These are phyloP conservation scores for Fraxinus cuspidata DNA, from an alignment of 257 asterid genomes.

Conservation along the genomic window DNA sequence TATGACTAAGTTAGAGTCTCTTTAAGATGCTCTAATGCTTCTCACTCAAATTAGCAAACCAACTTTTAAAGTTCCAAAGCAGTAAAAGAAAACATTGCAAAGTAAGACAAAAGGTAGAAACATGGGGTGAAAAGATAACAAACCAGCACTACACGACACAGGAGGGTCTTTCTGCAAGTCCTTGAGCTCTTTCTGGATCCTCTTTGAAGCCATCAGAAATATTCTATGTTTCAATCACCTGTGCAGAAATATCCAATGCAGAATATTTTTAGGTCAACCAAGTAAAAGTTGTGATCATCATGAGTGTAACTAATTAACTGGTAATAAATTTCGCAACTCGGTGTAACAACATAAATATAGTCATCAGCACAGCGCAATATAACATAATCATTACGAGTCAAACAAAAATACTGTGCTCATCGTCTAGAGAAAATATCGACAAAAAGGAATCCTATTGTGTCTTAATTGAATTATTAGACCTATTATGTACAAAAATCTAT, in stretches of 20 bases:
- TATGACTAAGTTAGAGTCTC: too few relatives aligned
- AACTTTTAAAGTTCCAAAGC: neutral
- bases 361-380: neutral
- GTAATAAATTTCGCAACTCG: neutral
- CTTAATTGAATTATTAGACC: neutral
- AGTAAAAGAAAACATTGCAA: neutral
- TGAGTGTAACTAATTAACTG: neutral
- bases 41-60: neutral
- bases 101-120: neutral
- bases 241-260: neutral
- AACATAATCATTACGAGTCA: neutral
- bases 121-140: slow-evolving; percentile 9
- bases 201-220: slow-evolving; percentile 55
- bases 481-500: neutral
- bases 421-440: neutral
- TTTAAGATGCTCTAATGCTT: neutral
- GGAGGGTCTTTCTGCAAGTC: slow-evolving; percentile 70
- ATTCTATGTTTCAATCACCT: neutral
- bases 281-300: neutral
- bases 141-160: slow-evolving; percentile 67
- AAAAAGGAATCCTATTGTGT: neutral
- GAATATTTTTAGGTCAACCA: neutral
- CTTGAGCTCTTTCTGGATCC: slow-evolving; percentile 63
- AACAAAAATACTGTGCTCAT: neutral
- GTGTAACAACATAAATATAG: too few relatives aligned